Evolutionary conservation across 768 basidiomycete species (phyloP).

Genomic region (Postia placenta): DNA sequence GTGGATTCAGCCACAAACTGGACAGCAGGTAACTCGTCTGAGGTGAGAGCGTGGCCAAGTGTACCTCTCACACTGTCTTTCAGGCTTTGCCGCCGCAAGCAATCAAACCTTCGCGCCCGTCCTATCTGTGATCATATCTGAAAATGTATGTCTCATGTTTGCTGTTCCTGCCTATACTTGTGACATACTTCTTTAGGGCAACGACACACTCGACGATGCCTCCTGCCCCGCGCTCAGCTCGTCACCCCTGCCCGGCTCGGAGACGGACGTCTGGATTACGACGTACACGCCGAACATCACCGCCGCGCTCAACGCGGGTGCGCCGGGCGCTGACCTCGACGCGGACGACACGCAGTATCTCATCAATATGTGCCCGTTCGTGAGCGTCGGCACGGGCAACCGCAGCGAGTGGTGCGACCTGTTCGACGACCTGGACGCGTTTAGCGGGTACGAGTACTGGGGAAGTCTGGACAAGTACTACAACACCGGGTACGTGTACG

Average conservation of each 20-base stretch:
- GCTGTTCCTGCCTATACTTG: neutral
- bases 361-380: slow-evolving; percentile 75
- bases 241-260: slow-evolving; percentile 35
- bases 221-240: slow-evolving; percentile 46
- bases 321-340: slow-evolving; percentile 57
- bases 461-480: slow-evolving; percentile 78
- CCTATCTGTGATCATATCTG: slow-evolving; percentile 51
- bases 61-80: no score
- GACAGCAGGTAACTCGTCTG: slow-evolving; percentile 46
- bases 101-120: slow-evolving; percentile 36
- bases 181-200: slow-evolving; percentile 22
- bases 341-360: slow-evolving; percentile 50
- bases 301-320: slow-evolving; percentile 49
- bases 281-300: slow-evolving; percentile 52
- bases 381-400: slow-evolving; percentile 49
- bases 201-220: slow-evolving; percentile 62
- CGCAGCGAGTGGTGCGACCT: slow-evolving; percentile 66
- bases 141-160: slow-evolving; percentile 35
- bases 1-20: slow-evolving; percentile 66
- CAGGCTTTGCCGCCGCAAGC: slow-evolving; percentile 60
- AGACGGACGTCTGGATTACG: slow-evolving; percentile 48
- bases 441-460: slow-evolving; percentile 59
- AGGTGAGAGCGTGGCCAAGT: no score
- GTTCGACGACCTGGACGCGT: slow-evolving; percentile 56
- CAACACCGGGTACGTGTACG: slow-evolving; percentile 47